Evolutionary conservation across 1,139 yeast genomes (phyloP).

Genomic region (Pichia cactophila): DNA sequence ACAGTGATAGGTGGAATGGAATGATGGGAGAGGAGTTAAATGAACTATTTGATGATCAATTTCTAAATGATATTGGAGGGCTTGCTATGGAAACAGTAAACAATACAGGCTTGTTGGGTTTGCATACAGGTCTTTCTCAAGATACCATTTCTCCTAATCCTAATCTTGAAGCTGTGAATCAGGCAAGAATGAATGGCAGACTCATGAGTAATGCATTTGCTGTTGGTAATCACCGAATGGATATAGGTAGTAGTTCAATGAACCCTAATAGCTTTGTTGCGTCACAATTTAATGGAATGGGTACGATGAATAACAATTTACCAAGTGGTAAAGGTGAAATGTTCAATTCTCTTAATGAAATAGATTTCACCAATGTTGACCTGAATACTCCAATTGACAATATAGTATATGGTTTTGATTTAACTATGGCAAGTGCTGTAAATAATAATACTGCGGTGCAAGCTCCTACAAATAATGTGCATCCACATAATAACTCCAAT

Average conservation of each 20-base stretch:
- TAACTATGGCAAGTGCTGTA: constrained; percentile 5
- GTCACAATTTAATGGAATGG: not conserved
- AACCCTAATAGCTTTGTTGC: not conserved
- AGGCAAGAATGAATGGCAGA: not conserved
- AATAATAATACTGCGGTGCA: not conserved
- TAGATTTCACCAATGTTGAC: constrained; percentile 45
- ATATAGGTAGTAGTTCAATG: not conserved
- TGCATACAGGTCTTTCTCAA: constrained; percentile 5
- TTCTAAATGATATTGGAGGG: constrained; percentile 28
- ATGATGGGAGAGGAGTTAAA: constrained; percentile 13
- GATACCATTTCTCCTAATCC: not conserved
- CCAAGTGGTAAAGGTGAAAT: constrained; percentile 24
- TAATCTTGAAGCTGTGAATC: not conserved
- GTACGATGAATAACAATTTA: constrained; percentile 1
- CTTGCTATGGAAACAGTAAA: constrained; percentile 17
- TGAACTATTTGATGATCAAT: constrained; percentile 25
- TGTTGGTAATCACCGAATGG: not conserved
- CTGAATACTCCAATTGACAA: constrained; percentile 22
- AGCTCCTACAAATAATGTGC: not conserved
- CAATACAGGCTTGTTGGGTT: constrained; percentile 3
- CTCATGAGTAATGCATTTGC: not conserved
- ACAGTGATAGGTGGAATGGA: constrained; percentile 1
- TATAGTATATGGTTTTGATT: constrained; percentile 10
- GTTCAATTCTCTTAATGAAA: constrained; percentile 70
- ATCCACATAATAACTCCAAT: not conserved